A percentile compares a stretch with the other conserved stretches of the same genome.
These are phyloP conservation scores for Pichia cabralensis DNA, from an alignment of 805 yeast species.

Conservation along the genomic window DNA sequence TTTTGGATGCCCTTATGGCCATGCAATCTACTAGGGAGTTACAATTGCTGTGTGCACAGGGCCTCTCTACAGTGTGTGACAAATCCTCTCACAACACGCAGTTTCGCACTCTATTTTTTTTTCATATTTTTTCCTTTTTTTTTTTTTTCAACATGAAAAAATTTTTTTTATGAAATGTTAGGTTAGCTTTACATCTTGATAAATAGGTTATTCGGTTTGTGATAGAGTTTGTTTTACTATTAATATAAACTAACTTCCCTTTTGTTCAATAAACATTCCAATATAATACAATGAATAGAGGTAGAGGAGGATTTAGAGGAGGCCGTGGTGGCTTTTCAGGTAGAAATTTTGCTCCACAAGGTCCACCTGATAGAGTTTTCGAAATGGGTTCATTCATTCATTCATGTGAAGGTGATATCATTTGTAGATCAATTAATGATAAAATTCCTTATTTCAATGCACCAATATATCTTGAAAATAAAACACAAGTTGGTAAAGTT, in stretches of 20 bases:
- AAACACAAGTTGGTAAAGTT: constrained; percentile 92
- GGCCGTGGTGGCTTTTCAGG: constrained; percentile 76
- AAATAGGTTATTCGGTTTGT: too few relatives aligned
- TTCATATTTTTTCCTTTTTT: too few relatives aligned
- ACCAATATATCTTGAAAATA: constrained; percentile 93
- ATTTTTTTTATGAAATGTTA: background rate
- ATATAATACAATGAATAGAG: constrained; percentile 45
- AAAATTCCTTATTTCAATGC: constrained; percentile 98
- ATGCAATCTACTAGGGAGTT: too few relatives aligned
- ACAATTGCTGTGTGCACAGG: too few relatives aligned
- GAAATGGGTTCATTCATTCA: constrained; percentile 93
- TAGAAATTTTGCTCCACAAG: constrained; percentile 59
- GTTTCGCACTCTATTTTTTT: too few relatives aligned
- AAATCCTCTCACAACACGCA: too few relatives aligned
- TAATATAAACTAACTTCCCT: too few relatives aligned
- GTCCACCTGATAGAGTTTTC: constrained; percentile 91
- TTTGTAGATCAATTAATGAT: constrained; percentile 88
- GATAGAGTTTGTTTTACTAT: too few relatives aligned
- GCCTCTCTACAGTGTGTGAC: too few relatives aligned
- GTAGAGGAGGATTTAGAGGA: constrained; percentile 53
- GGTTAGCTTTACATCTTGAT: too few relatives aligned
- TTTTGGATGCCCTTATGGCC: too few relatives aligned
- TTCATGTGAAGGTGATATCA: constrained; percentile 94
- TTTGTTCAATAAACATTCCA: background rate
- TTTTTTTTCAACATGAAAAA: background rate